These are phyloP conservation scores for Clitocybe nebularis DNA, from an alignment of 1,284 basidiomycete species.

Conservation along the genomic window DNA sequence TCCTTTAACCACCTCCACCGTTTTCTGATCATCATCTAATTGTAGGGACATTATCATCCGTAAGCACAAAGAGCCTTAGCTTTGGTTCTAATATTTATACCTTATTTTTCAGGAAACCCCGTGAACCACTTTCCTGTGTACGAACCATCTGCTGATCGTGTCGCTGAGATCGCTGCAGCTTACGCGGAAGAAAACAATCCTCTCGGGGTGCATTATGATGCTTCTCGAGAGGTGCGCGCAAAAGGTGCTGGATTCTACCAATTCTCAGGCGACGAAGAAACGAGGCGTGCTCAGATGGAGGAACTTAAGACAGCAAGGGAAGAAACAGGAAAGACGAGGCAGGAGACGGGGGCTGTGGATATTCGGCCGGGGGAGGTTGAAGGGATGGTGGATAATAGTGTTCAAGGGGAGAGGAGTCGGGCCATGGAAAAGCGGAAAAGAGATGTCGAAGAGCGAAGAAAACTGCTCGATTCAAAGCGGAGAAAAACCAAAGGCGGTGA, in stretches of 20 bases:
- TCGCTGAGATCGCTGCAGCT: constrained; percentile 73
- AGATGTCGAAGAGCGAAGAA: constrained; percentile 74
- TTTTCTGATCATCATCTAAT: constrained; percentile 9
- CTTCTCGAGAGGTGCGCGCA: constrained; percentile 76
- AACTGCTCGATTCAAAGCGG: constrained; percentile 77
- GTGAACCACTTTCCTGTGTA: constrained; percentile 83
- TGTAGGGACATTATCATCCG: constrained; percentile 54
- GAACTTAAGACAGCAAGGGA: constrained; percentile 61
- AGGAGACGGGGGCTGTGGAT: constrained; percentile 57
- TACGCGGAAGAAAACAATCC: constrained; percentile 73
- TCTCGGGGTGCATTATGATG: constrained; percentile 78
- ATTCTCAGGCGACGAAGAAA: constrained; percentile 81
- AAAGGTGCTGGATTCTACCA: constrained; percentile 89
- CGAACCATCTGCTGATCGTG: constrained; percentile 74
- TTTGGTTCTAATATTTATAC: constrained; percentile 5
- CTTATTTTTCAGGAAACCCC: constrained; percentile 57
- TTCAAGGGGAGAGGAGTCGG: constrained; percentile 39
- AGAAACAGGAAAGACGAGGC: constrained; percentile 69
- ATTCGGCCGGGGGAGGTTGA: constrained; percentile 60
- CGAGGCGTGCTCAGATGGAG: constrained; percentile 74
- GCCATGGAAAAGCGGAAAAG: constrained; percentile 77
- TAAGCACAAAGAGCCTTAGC: constrained; percentile 32
- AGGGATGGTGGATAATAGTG: constrained; percentile 45
- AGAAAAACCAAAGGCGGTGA: constrained; percentile 45
- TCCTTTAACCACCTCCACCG: constrained; percentile 1